Evolutionary conservation across 768 basidiomycete genomes (phyloP).

Genomic region (Hygrophorus russula): DNA sequence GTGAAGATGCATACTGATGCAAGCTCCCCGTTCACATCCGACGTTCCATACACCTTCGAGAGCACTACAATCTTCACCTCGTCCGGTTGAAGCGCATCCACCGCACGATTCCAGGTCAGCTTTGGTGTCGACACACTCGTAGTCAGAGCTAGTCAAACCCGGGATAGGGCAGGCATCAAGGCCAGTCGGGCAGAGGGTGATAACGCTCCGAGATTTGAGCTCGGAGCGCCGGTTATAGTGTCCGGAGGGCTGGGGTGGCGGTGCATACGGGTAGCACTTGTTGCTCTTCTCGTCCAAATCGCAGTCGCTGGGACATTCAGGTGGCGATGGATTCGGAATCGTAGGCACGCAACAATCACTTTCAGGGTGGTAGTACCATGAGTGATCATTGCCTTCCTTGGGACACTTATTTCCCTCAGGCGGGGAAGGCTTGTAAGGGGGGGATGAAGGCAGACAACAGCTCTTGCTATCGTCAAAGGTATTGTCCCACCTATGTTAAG

Average conservation of each 20-base stretch:
- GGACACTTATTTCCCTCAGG: slow-evolving; percentile 8
- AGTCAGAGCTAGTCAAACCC: slow-evolving; percentile 28
- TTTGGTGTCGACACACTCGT: slow-evolving; percentile 53
- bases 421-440: slow-evolving; percentile 4
- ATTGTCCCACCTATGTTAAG: background rate
- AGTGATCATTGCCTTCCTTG: too few species aligned
- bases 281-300: slow-evolving; percentile 30
- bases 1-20: slow-evolving; percentile 32
- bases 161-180: slow-evolving; percentile 47
- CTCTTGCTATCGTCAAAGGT: slow-evolving; percentile 18
- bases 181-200: slow-evolving; percentile 38
- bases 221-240: slow-evolving; percentile 12
- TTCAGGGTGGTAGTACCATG: too few species aligned
- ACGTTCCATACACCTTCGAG: slow-evolving; percentile 60
- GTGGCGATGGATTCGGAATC: slow-evolving; percentile 30
- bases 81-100: slow-evolving; percentile 53
- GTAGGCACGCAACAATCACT: too few species aligned
- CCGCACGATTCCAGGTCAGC: slow-evolving; percentile 65
- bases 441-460: slow-evolving; percentile 3
- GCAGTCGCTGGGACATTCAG: slow-evolving; percentile 37
- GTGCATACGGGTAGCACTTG: slow-evolving; percentile 27
- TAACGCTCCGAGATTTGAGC: slow-evolving; percentile 22
- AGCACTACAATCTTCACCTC: slow-evolving; percentile 60
- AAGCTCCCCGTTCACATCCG: slow-evolving; percentile 47
- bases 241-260: slow-evolving; percentile 27